phyloP scores from a whole-genome alignment of 257 asterid genomes.

The Przewalskia tangutica region DNA sequence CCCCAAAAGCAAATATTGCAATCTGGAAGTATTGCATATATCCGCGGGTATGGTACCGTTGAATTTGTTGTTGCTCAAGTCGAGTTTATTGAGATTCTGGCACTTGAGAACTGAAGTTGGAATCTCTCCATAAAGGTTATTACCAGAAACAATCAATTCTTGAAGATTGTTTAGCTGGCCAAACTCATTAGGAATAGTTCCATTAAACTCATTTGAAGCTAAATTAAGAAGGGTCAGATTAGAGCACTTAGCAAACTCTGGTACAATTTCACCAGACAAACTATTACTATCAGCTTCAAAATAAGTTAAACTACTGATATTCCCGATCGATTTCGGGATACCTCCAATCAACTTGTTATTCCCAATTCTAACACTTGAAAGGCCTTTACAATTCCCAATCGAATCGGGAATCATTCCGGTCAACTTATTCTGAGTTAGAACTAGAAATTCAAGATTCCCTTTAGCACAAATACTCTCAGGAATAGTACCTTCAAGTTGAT shows the following conservation, averaged over 20 bases:
- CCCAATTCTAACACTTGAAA: conserved; percentile 80
- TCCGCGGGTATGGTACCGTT: conserved; percentile 59
- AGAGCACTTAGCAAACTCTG: conserved; percentile 63
- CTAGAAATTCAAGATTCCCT: conserved; percentile 58
- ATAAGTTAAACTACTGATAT: conserved; percentile 76
- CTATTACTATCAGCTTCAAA: conserved; percentile 80
- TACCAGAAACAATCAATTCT: conserved; percentile 75
- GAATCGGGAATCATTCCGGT: conserved; percentile 52
- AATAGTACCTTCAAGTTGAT: conserved; percentile 62
- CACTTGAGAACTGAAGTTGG: conserved; percentile 53
- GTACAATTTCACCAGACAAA: conserved; percentile 74
- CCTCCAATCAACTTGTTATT: conserved; percentile 57
- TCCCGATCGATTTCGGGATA: conserved; percentile 69
- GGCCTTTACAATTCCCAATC: conserved; percentile 61
- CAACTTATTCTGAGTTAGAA: conserved; percentile 69
- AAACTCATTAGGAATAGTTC: conserved; percentile 65
- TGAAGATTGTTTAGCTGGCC: conserved; percentile 62
- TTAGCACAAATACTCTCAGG: conserved; percentile 70
- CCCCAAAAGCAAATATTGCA: conserved; percentile 67
- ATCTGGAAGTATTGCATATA: conserved; percentile 63
- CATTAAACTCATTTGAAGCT: conserved; percentile 74
- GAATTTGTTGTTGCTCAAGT: conserved; percentile 63
- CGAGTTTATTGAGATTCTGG: conserved; percentile 75
- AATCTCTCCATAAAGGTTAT: conserved; percentile 60
- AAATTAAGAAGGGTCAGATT: conserved; percentile 78